A percentile compares a stretch with the other conserved stretches of the same genome.
phyloP scores from a whole-genome alignment of 306 rosid genomes.

The cucumber (Cucumis sativus) region Cucumber_9930_V3 NC_026657.2:9867501-9868000 shows the following conservation, averaged over 20 bases:
- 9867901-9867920: background rate
- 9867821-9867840: background rate
- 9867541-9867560: slow-evolving; percentile 76
- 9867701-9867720: slow-evolving; percentile 34
- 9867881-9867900: background rate
- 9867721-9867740: background rate
- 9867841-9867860: background rate
- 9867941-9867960: background rate
- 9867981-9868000: slow-evolving; percentile 5
- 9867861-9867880: background rate
- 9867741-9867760: background rate
- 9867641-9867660: slow-evolving; percentile 74
- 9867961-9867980: background rate
- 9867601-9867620: slow-evolving; percentile 45
- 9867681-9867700: slow-evolving; percentile 63
- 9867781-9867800: background rate
- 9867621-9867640: slow-evolving; percentile 56
- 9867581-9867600: slow-evolving; percentile 75
- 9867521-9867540: slow-evolving; percentile 33
- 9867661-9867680: slow-evolving; percentile 90
- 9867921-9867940: background rate
- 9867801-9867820: background rate
- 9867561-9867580: slow-evolving; percentile 68
- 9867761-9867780: background rate
- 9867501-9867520: slow-evolving; percentile 44